Base-by-base conservation (phyloP, 768 basidiomycete species). In the Tylopilus intermedius region DNA sequence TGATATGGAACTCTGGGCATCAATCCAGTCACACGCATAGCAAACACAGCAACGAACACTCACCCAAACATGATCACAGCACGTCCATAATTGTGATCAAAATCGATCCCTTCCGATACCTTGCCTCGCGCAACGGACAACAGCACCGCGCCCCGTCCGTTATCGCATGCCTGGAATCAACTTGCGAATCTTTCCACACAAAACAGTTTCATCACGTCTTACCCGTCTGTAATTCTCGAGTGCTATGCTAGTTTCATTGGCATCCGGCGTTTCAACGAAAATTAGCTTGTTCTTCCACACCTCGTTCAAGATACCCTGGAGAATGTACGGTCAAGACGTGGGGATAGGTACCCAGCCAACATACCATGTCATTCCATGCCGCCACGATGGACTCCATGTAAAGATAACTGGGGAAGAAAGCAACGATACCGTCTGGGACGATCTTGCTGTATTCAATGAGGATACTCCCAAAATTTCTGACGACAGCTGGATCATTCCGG, bases 371-470 rank as follows among this genome's bases (percentile, higher is more conserved):
- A 65, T 98, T 97, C 96, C 96, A 99, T n/a, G 96, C 96, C 2
- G 94, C 93, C 10, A 98, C 96, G 54, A 99, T 99, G 22, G 91
- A 94, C 71, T 99, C 96, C 96, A 99, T 99, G 70, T 99, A 99
- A 13, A 99, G 82, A 73, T 99, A 99, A 71, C 90, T 93, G 18
- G 96, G 96, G 72, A 99, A 99, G 79, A 99, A 99, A 4, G 94
- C 94, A 18, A 98, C 96, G 56, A 99, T 90, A 11, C 96, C 96
- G 70, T 99, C 96, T 8, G 96, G 96, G 2, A 99, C 94, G 49
- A 90, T 92, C 67, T 94, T 94, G 74, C 90, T 91, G 76, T 96
- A 98, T 69, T 99, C 96, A 57, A 98, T 83, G 37, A 99, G 82
- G 70, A 99, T 96, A 65, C 89, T 96, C 22, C 96, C 96, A 64